These are phyloP conservation scores for Lactarius sp. DNA, from an alignment of 768 basidiomycete genomes.

Conservation along the genomic window DNA sequence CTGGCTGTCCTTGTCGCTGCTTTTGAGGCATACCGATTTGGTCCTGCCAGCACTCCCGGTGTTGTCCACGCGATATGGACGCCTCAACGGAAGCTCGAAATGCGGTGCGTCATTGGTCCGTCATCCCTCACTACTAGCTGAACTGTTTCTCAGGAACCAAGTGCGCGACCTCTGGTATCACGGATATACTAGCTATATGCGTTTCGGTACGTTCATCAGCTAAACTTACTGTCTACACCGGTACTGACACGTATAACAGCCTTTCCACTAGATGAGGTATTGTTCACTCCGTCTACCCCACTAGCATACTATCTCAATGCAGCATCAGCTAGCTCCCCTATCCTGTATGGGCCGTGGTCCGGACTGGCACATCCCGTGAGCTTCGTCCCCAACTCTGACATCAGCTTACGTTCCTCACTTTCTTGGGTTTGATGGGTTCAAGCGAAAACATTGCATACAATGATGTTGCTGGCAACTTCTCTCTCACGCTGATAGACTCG, in stretches of 20 bases:
- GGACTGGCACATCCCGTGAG: slow-evolving; percentile 79
- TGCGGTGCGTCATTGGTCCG: slow-evolving; percentile 42
- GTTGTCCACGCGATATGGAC: slow-evolving; percentile 43
- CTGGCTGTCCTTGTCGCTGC: slow-evolving; percentile 38
- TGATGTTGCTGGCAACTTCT: slow-evolving; percentile 94
- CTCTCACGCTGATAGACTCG: slow-evolving; percentile 74
- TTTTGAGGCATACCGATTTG: slow-evolving; percentile 32
- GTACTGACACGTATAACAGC: slow-evolving; percentile 40
- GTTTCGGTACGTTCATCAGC: slow-evolving; percentile 47
- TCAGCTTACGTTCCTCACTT: slow-evolving; percentile 2
- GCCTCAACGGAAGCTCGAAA: slow-evolving; percentile 47
- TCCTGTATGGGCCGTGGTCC: slow-evolving; percentile 86
- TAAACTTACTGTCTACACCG: slow-evolving; percentile 22
- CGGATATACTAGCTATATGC: slow-evolving; percentile 88
- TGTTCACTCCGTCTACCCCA: slow-evolving; percentile 11
- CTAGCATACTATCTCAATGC: slow-evolving; percentile 7
- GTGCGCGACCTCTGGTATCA: slow-evolving; percentile 84
- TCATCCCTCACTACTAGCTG: not conserved
- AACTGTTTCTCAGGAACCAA: slow-evolving; percentile 45
- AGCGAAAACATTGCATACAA: slow-evolving; percentile 75
- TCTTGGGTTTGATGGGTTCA: slow-evolving; percentile 32
- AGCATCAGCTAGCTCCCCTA: slow-evolving; percentile 70
- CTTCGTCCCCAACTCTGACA: slow-evolving; percentile 10
- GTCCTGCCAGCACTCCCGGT: slow-evolving; percentile 9
- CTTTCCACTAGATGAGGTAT: slow-evolving; percentile 83